A percentile compares a stretch with the other conserved stretches of the same genome.
These are phyloP conservation scores for Naganishia randhawae DNA, from an alignment of 768 basidiomycete genomes.

Conservation along the genomic window DNA sequence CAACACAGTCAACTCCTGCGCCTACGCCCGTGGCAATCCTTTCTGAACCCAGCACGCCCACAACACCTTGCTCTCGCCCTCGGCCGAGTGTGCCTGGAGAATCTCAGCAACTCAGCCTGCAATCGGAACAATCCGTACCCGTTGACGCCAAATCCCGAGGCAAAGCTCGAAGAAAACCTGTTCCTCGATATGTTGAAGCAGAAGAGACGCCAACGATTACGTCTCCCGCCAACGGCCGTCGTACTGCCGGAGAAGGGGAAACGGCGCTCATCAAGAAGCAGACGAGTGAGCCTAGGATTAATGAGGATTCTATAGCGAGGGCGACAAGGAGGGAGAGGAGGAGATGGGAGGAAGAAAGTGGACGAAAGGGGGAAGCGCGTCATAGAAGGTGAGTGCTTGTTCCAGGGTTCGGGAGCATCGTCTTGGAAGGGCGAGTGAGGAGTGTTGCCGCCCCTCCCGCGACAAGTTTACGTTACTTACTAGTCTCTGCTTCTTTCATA, in stretches of 20 bases:
- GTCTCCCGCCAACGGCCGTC: no score
- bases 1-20: no score
- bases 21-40: no score
- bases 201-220: no score
- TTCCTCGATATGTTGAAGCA: neutral
- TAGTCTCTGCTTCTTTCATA: no score
- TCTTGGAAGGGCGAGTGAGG: no score
- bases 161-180: conserved; percentile 7
- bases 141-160: neutral
- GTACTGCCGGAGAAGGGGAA: neutral
- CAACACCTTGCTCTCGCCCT: neutral
- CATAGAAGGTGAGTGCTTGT: neutral
- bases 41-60: neutral
- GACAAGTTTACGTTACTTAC: no score
- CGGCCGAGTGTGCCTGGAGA: no score
- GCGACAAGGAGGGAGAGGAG: neutral
- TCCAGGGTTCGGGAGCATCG: no score
- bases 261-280: neutral
- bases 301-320: neutral
- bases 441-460: no score
- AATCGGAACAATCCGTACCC: neutral
- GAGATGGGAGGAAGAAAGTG: neutral
- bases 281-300: conserved; percentile 1
- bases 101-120: neutral
- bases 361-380: neutral